Conservation (phyloP, 805 yeast genomes). For the Myxozyma melibiosi region DNA sequence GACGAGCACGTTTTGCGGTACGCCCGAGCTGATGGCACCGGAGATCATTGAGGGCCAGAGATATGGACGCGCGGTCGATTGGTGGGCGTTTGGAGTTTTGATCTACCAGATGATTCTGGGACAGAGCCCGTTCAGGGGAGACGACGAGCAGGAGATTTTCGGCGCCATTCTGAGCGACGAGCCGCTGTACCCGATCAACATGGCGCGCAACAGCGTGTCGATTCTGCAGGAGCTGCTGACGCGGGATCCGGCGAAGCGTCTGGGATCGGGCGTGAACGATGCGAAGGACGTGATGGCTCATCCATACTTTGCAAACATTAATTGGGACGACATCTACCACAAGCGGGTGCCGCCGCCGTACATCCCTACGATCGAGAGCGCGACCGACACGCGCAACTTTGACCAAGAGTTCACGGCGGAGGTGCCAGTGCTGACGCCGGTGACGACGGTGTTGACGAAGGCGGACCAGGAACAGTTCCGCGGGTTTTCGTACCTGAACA, state of each 20-base stretch:
- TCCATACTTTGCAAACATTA: slow-evolving; percentile 85
- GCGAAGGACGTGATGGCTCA: slow-evolving; percentile 95
- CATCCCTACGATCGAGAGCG: slow-evolving; percentile 81
- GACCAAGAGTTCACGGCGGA: slow-evolving; percentile 75
- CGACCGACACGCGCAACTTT: slow-evolving; percentile 89
- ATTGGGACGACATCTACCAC: slow-evolving; percentile 81
- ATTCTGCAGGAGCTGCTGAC: slow-evolving; percentile 87
- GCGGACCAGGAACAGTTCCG: slow-evolving; percentile 95
- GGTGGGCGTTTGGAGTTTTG: slow-evolving; percentile 99
- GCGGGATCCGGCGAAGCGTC: slow-evolving; percentile 79
- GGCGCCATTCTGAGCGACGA: slow-evolving; percentile 96
- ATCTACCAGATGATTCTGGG: slow-evolving; percentile 95
- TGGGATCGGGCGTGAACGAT: slow-evolving; percentile 86
- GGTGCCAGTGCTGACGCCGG: slow-evolving; percentile 62
- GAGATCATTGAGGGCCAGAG: slow-evolving; percentile 92
- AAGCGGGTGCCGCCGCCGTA: slow-evolving; percentile 83
- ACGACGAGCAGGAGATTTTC: slow-evolving; percentile 94
- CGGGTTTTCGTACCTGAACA: slow-evolving; percentile 80
- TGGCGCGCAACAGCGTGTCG: slow-evolving; percentile 96
- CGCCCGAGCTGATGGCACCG: slow-evolving; percentile 99
- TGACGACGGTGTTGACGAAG: slow-evolving; percentile 80
- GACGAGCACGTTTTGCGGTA: slow-evolving; percentile 96
- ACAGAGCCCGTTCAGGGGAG: slow-evolving; percentile 97
- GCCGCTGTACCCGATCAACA: slow-evolving; percentile 93
- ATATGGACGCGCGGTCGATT: slow-evolving; percentile 92